Evolutionary conservation across 2,329 filamentous ascomycete genomes (phyloP).

Genomic region (Xylaria digitata): DNA sequence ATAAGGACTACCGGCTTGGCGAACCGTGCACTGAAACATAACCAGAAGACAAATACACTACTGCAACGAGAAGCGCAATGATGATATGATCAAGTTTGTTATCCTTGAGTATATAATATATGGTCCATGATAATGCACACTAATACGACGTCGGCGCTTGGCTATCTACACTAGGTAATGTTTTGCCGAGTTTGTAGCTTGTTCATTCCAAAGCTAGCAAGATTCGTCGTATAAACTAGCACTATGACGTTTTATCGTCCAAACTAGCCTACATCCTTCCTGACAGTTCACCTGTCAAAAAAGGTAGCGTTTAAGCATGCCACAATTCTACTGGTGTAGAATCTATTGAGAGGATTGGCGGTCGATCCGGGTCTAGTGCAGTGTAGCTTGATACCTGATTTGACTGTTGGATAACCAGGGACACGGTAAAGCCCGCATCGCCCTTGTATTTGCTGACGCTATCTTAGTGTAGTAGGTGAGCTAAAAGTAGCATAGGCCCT

Average conservation of each 20-base stretch:
- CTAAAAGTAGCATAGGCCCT: neutral
- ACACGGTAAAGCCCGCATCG: neutral
- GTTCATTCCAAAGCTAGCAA: no score
- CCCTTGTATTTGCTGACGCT: neutral
- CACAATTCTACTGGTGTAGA: no score
- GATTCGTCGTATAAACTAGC: no score
- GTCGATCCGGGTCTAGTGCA: neutral
- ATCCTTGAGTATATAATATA: neutral
- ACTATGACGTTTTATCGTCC: no score
- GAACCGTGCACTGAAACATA: neutral
- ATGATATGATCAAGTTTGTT: conserved; percentile 4
- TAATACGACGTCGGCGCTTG: conserved; percentile 1
- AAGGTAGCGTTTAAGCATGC: no score
- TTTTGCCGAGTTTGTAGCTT: no score
- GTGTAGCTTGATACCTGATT: neutral
- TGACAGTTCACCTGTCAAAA: no score
- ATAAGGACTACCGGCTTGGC: neutral
- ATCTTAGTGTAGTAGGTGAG: neutral
- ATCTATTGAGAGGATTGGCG: neutral
- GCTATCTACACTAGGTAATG: neutral
- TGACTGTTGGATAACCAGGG: neutral
- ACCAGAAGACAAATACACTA: neutral
- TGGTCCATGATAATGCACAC: neutral
- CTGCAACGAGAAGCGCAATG: neutral
- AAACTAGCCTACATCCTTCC: no score